phyloP scores from a whole-genome alignment of 1,139 yeast species.

The Blastobotrys persicus region DNA sequence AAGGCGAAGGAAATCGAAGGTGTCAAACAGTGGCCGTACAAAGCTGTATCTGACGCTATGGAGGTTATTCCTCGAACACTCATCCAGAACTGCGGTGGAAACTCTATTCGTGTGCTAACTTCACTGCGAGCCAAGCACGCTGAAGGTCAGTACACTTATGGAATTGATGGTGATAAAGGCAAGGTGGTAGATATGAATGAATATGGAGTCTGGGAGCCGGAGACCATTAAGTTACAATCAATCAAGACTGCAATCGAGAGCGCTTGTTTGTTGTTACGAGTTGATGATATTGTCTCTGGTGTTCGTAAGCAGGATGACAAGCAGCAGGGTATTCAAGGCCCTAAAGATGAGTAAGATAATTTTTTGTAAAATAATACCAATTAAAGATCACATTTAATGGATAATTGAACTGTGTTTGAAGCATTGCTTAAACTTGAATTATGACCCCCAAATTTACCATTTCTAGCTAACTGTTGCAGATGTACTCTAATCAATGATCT shows the following conservation, averaged over 20 bases:
- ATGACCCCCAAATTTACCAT: no score
- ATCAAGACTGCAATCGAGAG: slow-evolving; percentile 96
- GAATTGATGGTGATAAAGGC: slow-evolving; percentile 94
- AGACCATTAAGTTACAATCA: slow-evolving; percentile 93
- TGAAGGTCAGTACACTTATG: slow-evolving; percentile 73
- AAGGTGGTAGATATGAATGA: slow-evolving; percentile 92
- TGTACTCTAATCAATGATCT: no score
- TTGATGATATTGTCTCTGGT: slow-evolving; percentile 96
- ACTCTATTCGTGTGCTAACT: slow-evolving; percentile 84
- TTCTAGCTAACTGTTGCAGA: no score
- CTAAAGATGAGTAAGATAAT: slow-evolving; percentile 20
- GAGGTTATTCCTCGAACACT: slow-evolving; percentile 97
- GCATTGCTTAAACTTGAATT: no score
- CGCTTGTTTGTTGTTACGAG: slow-evolving; percentile 90
- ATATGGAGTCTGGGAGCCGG: slow-evolving; percentile 99
- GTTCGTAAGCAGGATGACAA: slow-evolving; percentile 53
- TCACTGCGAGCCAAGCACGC: slow-evolving; percentile 97
- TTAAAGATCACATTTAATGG: no score
- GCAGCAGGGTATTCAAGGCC: slow-evolving; percentile 26
- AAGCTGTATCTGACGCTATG: slow-evolving; percentile 97
- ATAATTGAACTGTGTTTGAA: no score
- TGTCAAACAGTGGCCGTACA: slow-evolving; percentile 97
- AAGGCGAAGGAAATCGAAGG: slow-evolving; percentile 93
- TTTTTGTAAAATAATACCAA: neutral
- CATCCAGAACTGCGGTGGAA: slow-evolving; percentile 96